Base-by-base conservation (phyloP, 78 protist genomes). In the Diacronema lutheri region DNA sequence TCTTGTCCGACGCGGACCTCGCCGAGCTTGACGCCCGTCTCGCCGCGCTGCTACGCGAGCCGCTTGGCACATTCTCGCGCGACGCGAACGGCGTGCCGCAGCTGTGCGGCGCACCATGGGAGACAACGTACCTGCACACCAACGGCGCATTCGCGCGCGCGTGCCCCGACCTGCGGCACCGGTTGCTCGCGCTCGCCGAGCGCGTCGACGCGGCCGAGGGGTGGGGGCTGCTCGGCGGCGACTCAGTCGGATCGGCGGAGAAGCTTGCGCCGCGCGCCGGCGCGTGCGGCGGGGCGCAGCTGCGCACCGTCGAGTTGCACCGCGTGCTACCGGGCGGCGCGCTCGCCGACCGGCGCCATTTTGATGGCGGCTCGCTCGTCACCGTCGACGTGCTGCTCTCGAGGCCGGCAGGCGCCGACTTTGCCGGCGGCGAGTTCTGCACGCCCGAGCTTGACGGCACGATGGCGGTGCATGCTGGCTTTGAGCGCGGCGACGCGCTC, bases 241-340 rank as follows among this genome's bases (percentile, higher is more conserved):
- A n/a, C n/a, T n/a, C n/a, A n/a, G n/a, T n/a, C n/a, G n/a, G n/a
- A n/a, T n/a, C n/a, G n/a, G n/a, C n/a, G n/a, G n/a, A n/a, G n/a
- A n/a, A n/a, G n/a, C n/a, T n/a, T n/a, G n/a, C n/a, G n/a, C n/a
- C 76, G 25, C 50, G 50, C 13, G 76, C 20, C n/a, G 76, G 38
- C 12, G 76, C 21, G 76, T 12, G 20, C 16, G 40, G 21, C 76
- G 37, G 55, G 76, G 19, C 0, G 21, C 16, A 13, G 55, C 20
- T 68, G 76, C 46, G 50, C 50, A 9, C 40, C 76, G 76, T 44
- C 21, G 79, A 71, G 79, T 41, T 38, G n/a, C 79, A 71, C 57
- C 12, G 20, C 1, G 79, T 71, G 23, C 9, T 7, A 16, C 38
- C 1, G 31, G 38, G 6, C 7, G 79, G 58, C 58, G 33, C 14